Evolutionary conservation across 768 basidiomycete genomes (phyloP), one percentile per base, ranked within the genome.

Genomic region (Xerocomus spinulosus): DNA sequence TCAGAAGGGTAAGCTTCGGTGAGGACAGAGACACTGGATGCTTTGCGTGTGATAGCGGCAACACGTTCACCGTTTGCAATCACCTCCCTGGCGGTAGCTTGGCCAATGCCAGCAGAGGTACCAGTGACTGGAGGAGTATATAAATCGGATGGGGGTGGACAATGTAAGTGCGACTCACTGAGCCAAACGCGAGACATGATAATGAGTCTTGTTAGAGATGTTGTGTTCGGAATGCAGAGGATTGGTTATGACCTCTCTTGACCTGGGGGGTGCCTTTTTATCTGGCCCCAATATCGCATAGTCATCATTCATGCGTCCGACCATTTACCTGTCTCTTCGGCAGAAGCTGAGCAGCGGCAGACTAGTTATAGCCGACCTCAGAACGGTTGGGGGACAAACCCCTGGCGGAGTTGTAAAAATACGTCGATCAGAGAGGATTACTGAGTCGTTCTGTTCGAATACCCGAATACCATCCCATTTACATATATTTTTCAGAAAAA

Each of bases 21-120:
- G 21, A 68, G 57, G 9, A 46, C 52, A 3, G 52, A 17, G 23
- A 66, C 30, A n/a, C 53, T 39, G 13, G 55, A 53, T 2, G 57
- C 56, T 42, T 58, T 64, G 49, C 58, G 64, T 0, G 62, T 54
- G 21, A 67, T 55, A 9, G 61, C 66, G 5, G 66, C 56, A 6
- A 59, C 59, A 35, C 61, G 56, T 37, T 67, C 66, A 3, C 64
- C 66, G 13, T 48, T 51, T 9, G 50, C 49, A 5, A 66, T 54
- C 9, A 52, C 62, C 1, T 64, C 54, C 20, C 56, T 64, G 18
- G 63, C 62, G 15, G 67, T 55, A 12, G 54, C 46, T 15, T 63
- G 62, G 3, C 74, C 73, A 29, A 76, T 68, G 15, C 73, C 72
- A 1, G 69, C 49, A 1, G 70, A 70, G 4, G 72, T 57, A 33